Base-by-base conservation (phyloP, 805 yeast genomes). In the Maudiozyma bulderi region DNA sequence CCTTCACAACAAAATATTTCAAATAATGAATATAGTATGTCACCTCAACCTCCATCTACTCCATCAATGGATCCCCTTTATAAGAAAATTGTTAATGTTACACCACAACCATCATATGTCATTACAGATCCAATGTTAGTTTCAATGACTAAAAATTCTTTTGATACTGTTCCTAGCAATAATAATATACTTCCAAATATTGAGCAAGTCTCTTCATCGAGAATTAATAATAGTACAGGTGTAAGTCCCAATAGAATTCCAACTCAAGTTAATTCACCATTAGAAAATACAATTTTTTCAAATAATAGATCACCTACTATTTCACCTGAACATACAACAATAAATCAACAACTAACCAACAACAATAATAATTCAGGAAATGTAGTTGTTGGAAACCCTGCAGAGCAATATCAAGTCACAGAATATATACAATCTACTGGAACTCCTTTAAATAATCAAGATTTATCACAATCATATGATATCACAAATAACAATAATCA, bases 71-170 rank as follows among this genome's bases (percentile, higher is more conserved):
- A 31, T 28, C 40, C 46, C 13, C 43, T 15, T 8, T 28, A 26
- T 31, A 49, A 48, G 33, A 49, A 43, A 40, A 6, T 38, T 26
- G 26, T 43, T 20, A 49, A 43, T 35, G 35, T 37, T 7, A 48
- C 56, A 20, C 51, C 53, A 34, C 51, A 49, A 44, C 47, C 54
- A 10, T 45, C 52, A 5, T 45, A 42, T 31, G 34, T 46, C 3
- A 40, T 49, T n/a, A 43, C 51, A 20, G 52, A 49, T 15, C 38
- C 47, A 31, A 41, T 44, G n/a, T 35, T 15, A 35, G n/a, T 35
- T 14, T 5, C n/a, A 13, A 35, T 35, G 38, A 14, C 26, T 20
- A 37, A 47, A 37, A 47, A 50, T 6, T 49, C 52, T 9, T 50
- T 39, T 15, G 45, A 39, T 40, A 11, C 44, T 13, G 20, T 43